These are phyloP conservation scores for Pseudoturritis turrita DNA, from an alignment of 345 rosid species.

Conservation along the genomic window DNA sequence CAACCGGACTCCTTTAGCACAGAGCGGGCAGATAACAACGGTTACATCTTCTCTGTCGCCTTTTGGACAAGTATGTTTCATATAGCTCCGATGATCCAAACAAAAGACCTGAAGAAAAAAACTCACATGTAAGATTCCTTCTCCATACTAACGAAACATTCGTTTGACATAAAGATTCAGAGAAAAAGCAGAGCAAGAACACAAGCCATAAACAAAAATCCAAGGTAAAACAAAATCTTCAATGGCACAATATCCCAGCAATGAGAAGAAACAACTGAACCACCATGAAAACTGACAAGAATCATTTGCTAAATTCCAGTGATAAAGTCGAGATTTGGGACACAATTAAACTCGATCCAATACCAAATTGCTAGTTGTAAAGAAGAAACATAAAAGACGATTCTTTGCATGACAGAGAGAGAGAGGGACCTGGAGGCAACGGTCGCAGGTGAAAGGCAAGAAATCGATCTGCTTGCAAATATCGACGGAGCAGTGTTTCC, in stretches of 20 bases:
- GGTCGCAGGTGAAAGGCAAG: conserved; percentile 94
- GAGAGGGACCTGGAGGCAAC: conserved; percentile 64
- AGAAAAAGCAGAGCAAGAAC: neutral
- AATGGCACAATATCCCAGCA: neutral
- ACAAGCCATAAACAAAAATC: neutral
- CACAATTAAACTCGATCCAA: neutral
- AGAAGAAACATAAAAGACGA: neutral
- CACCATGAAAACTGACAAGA: neutral
- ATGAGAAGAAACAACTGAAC: neutral
- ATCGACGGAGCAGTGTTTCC: conserved; percentile 79
- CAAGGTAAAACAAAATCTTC: neutral
- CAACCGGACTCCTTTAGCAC: conserved; percentile 79
- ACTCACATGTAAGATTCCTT: neutral
- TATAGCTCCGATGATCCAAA: conserved; percentile 77
- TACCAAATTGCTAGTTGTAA: too few species aligned
- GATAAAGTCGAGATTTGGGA: neutral
- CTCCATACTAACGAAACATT: neutral
- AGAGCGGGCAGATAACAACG: conserved; percentile 81
- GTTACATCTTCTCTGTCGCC: conserved; percentile 65
- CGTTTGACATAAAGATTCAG: neutral
- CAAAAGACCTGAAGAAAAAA: conserved; percentile 53
- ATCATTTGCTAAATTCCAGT: neutral
- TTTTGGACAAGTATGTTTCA: conserved; percentile 63
- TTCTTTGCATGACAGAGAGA: neutral
- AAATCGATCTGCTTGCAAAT: conserved; percentile 88